Percentiles rank a stretch among this genome's conserved stretches.
Conservation (phyloP, 805 yeast species). For the Yamadazyma sp. region DNA sequence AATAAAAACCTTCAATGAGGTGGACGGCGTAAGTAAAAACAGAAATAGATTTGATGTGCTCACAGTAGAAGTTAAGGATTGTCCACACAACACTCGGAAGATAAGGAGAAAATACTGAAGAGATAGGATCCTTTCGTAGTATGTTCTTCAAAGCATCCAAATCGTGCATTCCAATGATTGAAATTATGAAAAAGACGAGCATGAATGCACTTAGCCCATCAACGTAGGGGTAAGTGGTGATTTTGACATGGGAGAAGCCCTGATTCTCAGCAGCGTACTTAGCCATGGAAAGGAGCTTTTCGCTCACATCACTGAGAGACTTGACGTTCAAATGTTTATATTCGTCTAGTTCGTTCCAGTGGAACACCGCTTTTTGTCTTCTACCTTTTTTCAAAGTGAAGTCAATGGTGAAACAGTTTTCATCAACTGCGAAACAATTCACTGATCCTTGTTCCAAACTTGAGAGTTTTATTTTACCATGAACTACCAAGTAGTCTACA, state of each 20-base stretch:
- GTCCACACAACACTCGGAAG: conserved; percentile 19
- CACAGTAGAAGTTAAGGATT: conserved; percentile 6
- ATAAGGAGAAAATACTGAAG: conserved; percentile 14
- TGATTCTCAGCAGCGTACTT: conserved; percentile 63
- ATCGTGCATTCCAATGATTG: conserved; percentile 22
- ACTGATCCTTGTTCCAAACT: conserved; percentile 39
- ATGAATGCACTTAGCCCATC: conserved; percentile 37
- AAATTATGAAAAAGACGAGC: conserved; percentile 24
- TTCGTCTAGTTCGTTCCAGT: conserved; percentile 33
- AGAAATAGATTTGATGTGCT: conserved; percentile 24
- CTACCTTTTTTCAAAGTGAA: conserved; percentile 18
- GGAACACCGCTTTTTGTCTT: conserved; percentile 12
- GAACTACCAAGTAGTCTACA: conserved; percentile 68
- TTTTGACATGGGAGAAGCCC: conserved; percentile 55
- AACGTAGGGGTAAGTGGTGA: conserved; percentile 41
- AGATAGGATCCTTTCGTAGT: conserved; percentile 20
- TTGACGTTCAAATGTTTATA: conserved; percentile 25
- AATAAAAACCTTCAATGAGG: conserved; percentile 44
- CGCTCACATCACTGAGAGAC: conserved; percentile 37
- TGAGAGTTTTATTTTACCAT: conserved; percentile 53
- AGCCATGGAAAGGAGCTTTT: conserved; percentile 69
- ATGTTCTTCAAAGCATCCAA: conserved; percentile 21
- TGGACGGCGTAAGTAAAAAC: conserved; percentile 44
- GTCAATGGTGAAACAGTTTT: conserved; percentile 22
- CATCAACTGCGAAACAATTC: conserved; percentile 26